A percentile compares a stretch with the other conserved stretches of the same genome.
Conservation (phyloP, 371 early-diverging fungal species). For the Smittium culicis region DNA sequence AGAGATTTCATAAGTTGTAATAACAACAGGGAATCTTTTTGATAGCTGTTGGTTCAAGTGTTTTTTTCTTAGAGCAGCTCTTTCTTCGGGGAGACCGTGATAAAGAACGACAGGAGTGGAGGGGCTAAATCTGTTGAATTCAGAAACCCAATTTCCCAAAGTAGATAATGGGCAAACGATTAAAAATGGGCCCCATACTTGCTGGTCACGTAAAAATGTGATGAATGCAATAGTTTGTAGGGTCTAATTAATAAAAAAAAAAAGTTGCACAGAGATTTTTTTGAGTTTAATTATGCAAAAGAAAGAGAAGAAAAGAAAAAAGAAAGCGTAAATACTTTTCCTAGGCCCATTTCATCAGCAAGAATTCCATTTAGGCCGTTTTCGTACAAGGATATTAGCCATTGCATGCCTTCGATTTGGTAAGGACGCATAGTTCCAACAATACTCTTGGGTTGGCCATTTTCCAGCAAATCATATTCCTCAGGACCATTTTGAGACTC, state of each 20-base stretch:
- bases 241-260: constrained; percentile 40
- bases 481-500: constrained; percentile 11
- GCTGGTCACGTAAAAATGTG: constrained; percentile 61
- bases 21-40: constrained; percentile 57
- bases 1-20: constrained; percentile 87
- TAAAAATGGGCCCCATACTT: constrained; percentile 88
- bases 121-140: constrained; percentile 85
- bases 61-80: constrained; percentile 58
- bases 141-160: constrained; percentile 93
- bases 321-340: constrained; percentile 28
- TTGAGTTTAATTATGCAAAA: neutral
- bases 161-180: constrained; percentile 93
- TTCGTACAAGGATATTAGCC: constrained; percentile 94
- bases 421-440: constrained; percentile 82
- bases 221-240: constrained; percentile 92
- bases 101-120: constrained; percentile 76
- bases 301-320: neutral
- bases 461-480: constrained; percentile 12
- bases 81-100: constrained; percentile 71
- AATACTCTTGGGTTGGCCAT: constrained; percentile 15
- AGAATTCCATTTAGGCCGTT: constrained; percentile 96
- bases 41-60: constrained; percentile 40
- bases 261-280: neutral
- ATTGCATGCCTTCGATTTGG: constrained; percentile 94
- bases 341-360: constrained; percentile 98